Evolutionary conservation across 2,329 filamentous ascomycete genomes (phyloP), one percentile per base, ranked within the genome.

Genomic region (Colletotrichum echinochloae): DNA sequence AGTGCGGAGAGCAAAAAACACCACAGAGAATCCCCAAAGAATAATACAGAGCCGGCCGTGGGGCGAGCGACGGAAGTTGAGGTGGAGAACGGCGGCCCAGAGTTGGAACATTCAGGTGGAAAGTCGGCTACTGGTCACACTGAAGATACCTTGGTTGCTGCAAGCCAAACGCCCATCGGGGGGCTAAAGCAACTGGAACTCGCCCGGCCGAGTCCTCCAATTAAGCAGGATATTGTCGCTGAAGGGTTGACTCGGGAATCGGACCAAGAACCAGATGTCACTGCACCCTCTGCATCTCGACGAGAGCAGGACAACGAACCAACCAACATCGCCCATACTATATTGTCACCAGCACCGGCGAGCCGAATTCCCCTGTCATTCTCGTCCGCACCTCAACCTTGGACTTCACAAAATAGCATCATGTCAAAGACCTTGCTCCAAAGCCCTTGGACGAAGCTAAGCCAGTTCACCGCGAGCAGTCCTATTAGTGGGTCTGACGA

Each of bases 401-500:
- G 20, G 11, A 23, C 9, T 16, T 54, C 60, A 8, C 16, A 16
- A 20, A 26, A n/a, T 11, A 26, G 46, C 20, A 12, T 30, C 3
- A n/a, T 26, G 18, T 37, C 61, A 6, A 39, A 14, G 8, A 20
- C 51, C 20, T 51, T 39, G 4, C 26, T 5, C 7, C 69, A 70
- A 39, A 71, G 69, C 9, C 60, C 66, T 26, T 65, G 66, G 65
- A 65, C 60, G n/a, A 71, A 65, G 51, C n/a, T 35, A 23, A 62
- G 61, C 14, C 46, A 57, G 11, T 18, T 60, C 5, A 3, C n/a
- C 39, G 18, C 30, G 14, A 54, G 26, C 30, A 39, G n/a, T 46
- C 33, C 30, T 26, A 6, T 26, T 6, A 26, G 11, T 26, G n/a
- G 16, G 20, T 11, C 52, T 41, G 48, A 30, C 7, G 28, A 54